These are phyloP conservation scores for Verbascum thapsus DNA, from an alignment of 257 asterid species.

Conservation along the genomic window DNA sequence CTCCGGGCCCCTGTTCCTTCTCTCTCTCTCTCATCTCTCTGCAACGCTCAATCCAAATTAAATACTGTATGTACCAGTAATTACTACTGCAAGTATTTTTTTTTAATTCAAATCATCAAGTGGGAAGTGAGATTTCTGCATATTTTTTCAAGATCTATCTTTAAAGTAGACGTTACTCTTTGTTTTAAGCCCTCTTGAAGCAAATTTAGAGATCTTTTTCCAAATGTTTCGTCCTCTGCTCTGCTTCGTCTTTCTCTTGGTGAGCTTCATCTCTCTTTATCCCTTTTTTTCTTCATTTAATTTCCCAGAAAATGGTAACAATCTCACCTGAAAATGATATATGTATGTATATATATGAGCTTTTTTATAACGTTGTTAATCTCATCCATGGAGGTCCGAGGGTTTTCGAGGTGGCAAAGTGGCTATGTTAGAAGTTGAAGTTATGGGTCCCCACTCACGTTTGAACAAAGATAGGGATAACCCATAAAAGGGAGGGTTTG, in stretches of 20 bases:
- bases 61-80: neutral
- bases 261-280: slow-evolving; percentile 5
- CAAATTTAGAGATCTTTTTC: slow-evolving; percentile 1
- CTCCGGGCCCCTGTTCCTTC: neutral
- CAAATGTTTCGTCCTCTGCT: slow-evolving; percentile 23
- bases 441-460: slow-evolving; percentile 17
- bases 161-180: neutral
- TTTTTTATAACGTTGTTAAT: too few relatives aligned
- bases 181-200: neutral
- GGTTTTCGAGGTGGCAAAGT: neutral
- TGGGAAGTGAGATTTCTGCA: slow-evolving; percentile 16
- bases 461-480: slow-evolving; percentile 1
- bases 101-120: slow-evolving; percentile 8
- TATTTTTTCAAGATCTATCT: slow-evolving; percentile 13
- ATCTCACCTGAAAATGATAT: too few relatives aligned
- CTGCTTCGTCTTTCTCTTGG: slow-evolving; percentile 22
- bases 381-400: neutral
- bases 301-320: neutral
- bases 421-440: neutral
- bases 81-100: neutral
- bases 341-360: too few relatives aligned
- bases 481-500: neutral
- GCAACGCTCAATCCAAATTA: neutral
- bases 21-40: neutral
- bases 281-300: neutral